A percentile compares a stretch with the other conserved stretches of the same genome.
phyloP scores from a whole-genome alignment of 2,329 filamentous ascomycete genomes.

The Curvularia eragrostidis region DNA sequence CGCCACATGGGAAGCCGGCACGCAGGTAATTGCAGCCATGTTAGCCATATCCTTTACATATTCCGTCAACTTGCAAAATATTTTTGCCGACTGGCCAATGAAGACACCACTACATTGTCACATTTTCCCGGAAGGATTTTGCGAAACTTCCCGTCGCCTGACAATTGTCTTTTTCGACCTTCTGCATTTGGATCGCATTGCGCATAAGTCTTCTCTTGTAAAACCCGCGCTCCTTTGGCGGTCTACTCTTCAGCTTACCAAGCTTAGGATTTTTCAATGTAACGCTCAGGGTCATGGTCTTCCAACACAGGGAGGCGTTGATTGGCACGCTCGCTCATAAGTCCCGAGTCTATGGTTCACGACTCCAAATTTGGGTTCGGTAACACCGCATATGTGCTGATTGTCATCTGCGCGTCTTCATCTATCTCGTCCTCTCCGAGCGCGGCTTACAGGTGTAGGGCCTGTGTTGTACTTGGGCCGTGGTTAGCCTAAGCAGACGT shows the following conservation, averaged over 20 bases:
- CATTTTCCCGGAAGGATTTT: constrained; percentile 24
- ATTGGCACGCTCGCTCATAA: constrained; percentile 10
- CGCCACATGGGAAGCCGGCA: constrained; percentile 14
- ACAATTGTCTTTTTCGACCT: constrained; percentile 21
- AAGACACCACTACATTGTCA: constrained; percentile 2
- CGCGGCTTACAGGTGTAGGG: constrained; percentile 24
- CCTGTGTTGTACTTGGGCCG: constrained; percentile 16
- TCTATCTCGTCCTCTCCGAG: constrained; percentile 23
- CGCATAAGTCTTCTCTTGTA: constrained; percentile 8
- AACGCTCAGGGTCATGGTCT: constrained; percentile 1
- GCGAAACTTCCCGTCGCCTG: constrained; percentile 14
- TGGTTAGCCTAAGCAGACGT: constrained; percentile 36
- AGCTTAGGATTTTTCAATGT: constrained; percentile 13
- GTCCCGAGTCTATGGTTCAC: constrained; percentile 19
- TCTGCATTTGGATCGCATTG: constrained; percentile 21
- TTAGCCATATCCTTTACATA: not conserved
- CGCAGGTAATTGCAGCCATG: not conserved
- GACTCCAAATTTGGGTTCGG: constrained; percentile 27
- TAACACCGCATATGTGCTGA: constrained; percentile 39
- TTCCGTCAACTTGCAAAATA: not conserved
- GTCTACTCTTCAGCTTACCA: constrained; percentile 11
- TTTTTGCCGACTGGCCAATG: constrained; percentile 17
- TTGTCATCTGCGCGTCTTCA: constrained; percentile 37
- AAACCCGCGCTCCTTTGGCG: not conserved
- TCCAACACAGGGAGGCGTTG: not conserved